Evolutionary conservation across 768 basidiomycete species (phyloP), one percentile per base, ranked within the genome.

Genomic region (Tricholoma hemisulphureum): DNA sequence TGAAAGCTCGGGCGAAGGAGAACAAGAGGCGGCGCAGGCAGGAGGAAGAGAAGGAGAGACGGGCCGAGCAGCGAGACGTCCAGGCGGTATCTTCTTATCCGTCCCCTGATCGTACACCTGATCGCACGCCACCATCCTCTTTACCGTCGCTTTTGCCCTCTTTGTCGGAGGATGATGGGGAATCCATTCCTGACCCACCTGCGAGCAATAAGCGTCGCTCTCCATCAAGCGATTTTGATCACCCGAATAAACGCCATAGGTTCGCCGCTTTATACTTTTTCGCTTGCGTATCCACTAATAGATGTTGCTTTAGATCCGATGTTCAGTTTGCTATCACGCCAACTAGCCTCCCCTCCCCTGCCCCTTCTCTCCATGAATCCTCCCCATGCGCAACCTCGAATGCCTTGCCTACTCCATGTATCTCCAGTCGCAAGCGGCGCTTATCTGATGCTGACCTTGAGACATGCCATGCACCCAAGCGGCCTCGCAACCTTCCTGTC

Each of bases 381-480:
- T 37, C 41, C n/a, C 39, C 57, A 39, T 53, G 24, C 16, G 20
- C 63, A 6, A n/a, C 52, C 16, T 53, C 48, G 20, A 55, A 16
- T 52, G 29, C 41, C 32, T 53, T 53, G 3, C 46, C 59, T 54
- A 4, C 57, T 56, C 58, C 64, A 51, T 23, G 32, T 45, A 48
- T 18, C 10, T 54, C 53, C 18, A 71, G 60, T 24, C 71, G 74
- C 13, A 79, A 78, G 61, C 73, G 78, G 23, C 68, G 72, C 1
- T 56, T 76, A 14, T 79, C 77, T 2, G 72, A 76, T 10, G 55
- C 64, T 2, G 70, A 68, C 11, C 41, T 45, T 2, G 45, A 48
- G 11, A 26, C 45, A 20, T 46, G 24, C 23, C 43, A 46, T 26
- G 26, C 56, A 41, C 35, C 67, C 1, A 76, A 76, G 35, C 69